phyloP scores from a whole-genome alignment of 768 basidiomycete genomes.

The Auricularia sp. region DNA sequence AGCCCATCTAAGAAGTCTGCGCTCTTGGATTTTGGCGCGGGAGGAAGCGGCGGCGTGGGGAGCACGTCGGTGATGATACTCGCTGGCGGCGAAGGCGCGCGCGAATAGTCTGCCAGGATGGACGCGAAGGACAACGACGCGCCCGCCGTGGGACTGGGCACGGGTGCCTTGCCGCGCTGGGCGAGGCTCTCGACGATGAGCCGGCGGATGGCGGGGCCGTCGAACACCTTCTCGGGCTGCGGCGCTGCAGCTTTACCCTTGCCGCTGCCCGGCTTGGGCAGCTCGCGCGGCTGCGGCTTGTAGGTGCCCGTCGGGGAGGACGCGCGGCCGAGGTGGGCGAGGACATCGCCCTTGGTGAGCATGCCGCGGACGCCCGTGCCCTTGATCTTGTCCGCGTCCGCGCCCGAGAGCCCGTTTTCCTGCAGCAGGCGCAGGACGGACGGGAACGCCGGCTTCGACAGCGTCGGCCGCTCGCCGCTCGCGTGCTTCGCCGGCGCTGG shows the following conservation, averaged over 20 bases:
- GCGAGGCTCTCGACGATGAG: slow-evolving; percentile 56
- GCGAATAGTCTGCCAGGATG: slow-evolving; percentile 63
- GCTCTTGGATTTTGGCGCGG: not conserved
- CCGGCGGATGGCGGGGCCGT: slow-evolving; percentile 53
- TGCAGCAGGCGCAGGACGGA: slow-evolving; percentile 76
- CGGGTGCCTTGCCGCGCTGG: slow-evolving; percentile 37
- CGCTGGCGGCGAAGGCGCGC: slow-evolving; percentile 19
- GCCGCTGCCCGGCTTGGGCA: slow-evolving; percentile 16
- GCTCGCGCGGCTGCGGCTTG: slow-evolving; percentile 32
- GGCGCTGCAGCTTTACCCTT: slow-evolving; percentile 14
- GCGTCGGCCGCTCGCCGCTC: slow-evolving; percentile 33
- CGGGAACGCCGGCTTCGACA: slow-evolving; percentile 62
- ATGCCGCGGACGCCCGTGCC: slow-evolving; percentile 88
- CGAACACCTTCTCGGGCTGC: slow-evolving; percentile 38
- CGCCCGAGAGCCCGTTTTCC: slow-evolving; percentile 36
- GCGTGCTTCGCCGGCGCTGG: slow-evolving; percentile 7
- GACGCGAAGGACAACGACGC: slow-evolving; percentile 44
- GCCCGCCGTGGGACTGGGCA: not conserved
- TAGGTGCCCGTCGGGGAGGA: slow-evolving; percentile 67
- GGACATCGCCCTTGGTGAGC: slow-evolving; percentile 93
- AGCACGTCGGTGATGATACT: not conserved
- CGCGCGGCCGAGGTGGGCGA: slow-evolving; percentile 77
- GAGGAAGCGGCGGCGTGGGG: not conserved
- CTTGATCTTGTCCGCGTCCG: slow-evolving; percentile 54
- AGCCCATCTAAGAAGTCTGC: not conserved